phyloP scores from a whole-genome alignment of 106 monocot genomes.

The Acorus gramineus region DNA sequence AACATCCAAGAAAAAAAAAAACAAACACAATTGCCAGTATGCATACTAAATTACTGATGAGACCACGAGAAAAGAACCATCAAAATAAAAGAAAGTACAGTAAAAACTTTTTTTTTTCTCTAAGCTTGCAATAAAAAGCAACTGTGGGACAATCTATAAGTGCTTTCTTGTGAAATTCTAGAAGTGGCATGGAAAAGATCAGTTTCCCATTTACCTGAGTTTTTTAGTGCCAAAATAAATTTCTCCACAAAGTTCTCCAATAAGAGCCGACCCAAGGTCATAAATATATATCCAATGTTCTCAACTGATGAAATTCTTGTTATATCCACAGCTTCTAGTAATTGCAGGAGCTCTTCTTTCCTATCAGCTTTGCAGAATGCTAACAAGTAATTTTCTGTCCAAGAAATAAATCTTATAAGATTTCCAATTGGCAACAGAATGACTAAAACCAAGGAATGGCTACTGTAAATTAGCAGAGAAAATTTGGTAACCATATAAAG shows the following conservation, averaged over 20 bases:
- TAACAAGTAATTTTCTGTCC: constrained; percentile 67
- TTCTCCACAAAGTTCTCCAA: constrained; percentile 34
- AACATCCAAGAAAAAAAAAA: neutral
- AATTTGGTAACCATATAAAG: neutral
- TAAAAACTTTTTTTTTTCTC: too few species aligned
- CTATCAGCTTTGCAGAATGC: constrained; percentile 74
- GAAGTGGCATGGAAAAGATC: neutral
- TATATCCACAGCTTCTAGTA: constrained; percentile 50
- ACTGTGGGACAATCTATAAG: too few species aligned
- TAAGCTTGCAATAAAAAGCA: too few species aligned
- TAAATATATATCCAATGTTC: constrained; percentile 38
- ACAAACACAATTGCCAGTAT: neutral
- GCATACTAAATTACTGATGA: too few species aligned
- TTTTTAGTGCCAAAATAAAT: constrained; percentile 42
- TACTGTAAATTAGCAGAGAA: neutral
- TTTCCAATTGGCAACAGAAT: too few species aligned
- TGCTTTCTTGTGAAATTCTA: too few species aligned
- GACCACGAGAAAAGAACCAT: too few species aligned
- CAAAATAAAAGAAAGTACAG: too few species aligned
- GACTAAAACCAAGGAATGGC: neutral
- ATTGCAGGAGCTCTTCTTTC: constrained; percentile 40
- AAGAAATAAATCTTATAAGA: constrained; percentile 1
- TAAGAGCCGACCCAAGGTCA: constrained; percentile 56
- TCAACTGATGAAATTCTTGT: constrained; percentile 34
- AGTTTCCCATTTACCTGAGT: constrained; percentile 25